Percentiles rank a stretch among this genome's conserved stretches.
These are phyloP conservation scores for Lecanicillium sp. DNA, from an alignment of 2,329 filamentous ascomycete species.

Conservation along the genomic window DNA sequence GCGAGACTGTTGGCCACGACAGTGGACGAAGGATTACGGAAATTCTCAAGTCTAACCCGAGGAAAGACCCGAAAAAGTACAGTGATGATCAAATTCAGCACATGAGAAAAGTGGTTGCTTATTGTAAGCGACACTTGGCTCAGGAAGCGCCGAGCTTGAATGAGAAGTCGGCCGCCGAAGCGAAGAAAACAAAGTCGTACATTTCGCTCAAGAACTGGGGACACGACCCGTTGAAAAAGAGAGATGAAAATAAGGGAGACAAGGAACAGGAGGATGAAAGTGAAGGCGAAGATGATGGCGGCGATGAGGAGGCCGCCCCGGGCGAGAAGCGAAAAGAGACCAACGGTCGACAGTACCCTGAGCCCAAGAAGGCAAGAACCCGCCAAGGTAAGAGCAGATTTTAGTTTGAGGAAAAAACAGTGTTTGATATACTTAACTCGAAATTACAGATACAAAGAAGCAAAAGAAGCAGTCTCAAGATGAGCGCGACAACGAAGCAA, in stretches of 20 bases:
- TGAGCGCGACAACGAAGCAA: conserved; percentile 16
- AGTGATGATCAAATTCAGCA: conserved; percentile 49
- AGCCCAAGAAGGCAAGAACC: conserved; percentile 29
- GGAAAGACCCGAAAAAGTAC: conserved; percentile 51
- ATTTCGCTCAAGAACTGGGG: conserved; percentile 59
- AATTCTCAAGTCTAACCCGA: conserved; percentile 56
- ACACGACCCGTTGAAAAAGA: conserved; percentile 44
- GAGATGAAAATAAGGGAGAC: conserved; percentile 14
- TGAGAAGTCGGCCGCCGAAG: conserved; percentile 41
- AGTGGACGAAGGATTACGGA: conserved; percentile 58
- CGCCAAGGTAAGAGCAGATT: conserved; percentile 21
- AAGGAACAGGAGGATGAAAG: conserved; percentile 2
- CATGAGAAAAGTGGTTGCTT: conserved; percentile 58
- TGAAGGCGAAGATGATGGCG: conserved; percentile 4
- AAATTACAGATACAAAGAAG: too few species aligned
- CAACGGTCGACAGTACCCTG: conserved; percentile 18
- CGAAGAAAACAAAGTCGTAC: conserved; percentile 46
- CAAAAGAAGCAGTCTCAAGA: too few species aligned
- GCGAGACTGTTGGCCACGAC: conserved; percentile 58
- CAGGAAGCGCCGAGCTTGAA: conserved; percentile 55
- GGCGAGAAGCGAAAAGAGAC: conserved; percentile 25
- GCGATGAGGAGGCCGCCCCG: conserved; percentile 16
- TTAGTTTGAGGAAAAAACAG: too few species aligned
- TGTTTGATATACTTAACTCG: too few species aligned
- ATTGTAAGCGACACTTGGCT: conserved; percentile 61